These are phyloP conservation scores for Acer negundo DNA, from an alignment of 345 rosid genomes.

Conservation along the genomic window DNA sequence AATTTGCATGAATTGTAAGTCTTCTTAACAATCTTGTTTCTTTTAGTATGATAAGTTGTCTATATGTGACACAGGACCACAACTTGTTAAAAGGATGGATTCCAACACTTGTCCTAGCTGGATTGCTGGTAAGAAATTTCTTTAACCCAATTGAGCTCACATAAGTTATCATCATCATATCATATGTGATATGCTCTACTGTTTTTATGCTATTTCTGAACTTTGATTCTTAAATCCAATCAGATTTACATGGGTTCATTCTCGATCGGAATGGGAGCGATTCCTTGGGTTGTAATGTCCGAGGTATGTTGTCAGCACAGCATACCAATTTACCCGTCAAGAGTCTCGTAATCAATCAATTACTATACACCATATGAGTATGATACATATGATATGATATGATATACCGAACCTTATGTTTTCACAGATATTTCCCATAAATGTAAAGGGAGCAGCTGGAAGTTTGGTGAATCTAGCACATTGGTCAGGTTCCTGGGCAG, in stretches of 20 bases:
- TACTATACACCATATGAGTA: not conserved
- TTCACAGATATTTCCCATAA: constrained; percentile 27
- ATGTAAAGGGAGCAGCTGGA: constrained; percentile 30
- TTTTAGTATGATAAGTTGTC: not conserved
- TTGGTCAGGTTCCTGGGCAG: constrained; percentile 5
- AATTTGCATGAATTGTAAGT: not conserved
- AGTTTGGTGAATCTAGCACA: constrained; percentile 20
- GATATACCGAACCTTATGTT: not conserved
- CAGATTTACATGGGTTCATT: constrained; percentile 44
- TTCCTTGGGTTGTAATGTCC: constrained; percentile 57
- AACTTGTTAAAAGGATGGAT: not conserved
- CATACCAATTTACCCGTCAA: not conserved
- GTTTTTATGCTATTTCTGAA: not conserved
- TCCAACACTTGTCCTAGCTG: constrained; percentile 13
- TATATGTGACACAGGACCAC: not conserved
- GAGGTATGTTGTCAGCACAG: constrained; percentile 28
- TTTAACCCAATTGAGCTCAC: not conserved
- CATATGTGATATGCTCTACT: not conserved
- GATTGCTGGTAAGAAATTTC: constrained; percentile 11
- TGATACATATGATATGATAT: not conserved
- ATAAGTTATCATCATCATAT: not conserved
- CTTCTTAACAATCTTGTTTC: not conserved
- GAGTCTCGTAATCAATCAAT: not conserved
- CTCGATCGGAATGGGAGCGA: constrained; percentile 50
- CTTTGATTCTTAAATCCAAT: not conserved